Conservation (phyloP, 2,329 filamentous ascomycete species). For the Beauveria brongniartii region DNA sequence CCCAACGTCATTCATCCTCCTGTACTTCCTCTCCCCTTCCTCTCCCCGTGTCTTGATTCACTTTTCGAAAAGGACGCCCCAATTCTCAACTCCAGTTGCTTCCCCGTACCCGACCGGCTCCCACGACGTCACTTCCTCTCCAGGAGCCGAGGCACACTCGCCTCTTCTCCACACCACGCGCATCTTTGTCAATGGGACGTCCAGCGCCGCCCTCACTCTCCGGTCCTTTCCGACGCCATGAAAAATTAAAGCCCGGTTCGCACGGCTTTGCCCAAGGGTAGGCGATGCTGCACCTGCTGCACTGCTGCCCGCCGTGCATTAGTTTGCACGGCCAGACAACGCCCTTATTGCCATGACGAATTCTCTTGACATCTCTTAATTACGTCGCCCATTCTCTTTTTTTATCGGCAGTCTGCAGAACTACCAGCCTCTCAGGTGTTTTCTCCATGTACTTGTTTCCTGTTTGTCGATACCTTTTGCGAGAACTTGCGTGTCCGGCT, state of each 20-base stretch:
- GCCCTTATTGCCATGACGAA: background rate
- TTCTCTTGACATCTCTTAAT: background rate
- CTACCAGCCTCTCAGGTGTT: too few species aligned
- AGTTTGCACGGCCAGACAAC: background rate
- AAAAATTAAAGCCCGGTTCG: background rate
- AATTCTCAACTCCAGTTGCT: background rate
- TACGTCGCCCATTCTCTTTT: constrained; percentile 1
- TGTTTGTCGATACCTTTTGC: too few species aligned
- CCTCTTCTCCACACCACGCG: background rate
- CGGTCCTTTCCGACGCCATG: constrained; percentile 8
- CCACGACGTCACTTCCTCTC: background rate
- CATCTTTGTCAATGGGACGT: background rate
- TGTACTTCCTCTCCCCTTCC: background rate
- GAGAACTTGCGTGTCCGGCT: background rate
- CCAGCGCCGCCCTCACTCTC: background rate
- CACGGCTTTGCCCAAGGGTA: background rate
- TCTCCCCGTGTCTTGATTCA: too few species aligned
- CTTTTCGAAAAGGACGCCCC: background rate
- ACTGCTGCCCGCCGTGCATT: background rate
- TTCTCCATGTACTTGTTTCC: background rate
- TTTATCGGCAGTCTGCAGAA: background rate
- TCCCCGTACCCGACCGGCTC: constrained; percentile 4
- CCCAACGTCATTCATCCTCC: background rate
- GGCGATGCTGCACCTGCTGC: background rate
- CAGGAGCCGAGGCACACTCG: constrained; percentile 11